Percentiles rank a stretch among this genome's conserved stretches.
These are phyloP conservation scores for Trichomonascaceae sp. DNA, from an alignment of 1,139 yeast genomes.

Conservation along the genomic window DNA sequence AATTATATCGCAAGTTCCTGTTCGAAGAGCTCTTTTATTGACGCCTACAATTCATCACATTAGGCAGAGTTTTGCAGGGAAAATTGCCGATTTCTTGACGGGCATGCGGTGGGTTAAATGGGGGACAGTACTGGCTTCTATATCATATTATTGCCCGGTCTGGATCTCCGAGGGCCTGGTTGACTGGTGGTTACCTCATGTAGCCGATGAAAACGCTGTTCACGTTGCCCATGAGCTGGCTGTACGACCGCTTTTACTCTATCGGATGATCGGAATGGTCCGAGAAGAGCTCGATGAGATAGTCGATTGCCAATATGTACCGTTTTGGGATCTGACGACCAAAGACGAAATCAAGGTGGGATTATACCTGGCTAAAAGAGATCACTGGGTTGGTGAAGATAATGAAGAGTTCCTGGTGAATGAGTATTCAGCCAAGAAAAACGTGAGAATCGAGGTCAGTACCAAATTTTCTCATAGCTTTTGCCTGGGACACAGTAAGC, in stretches of 20 bases:
- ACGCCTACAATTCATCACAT: conserved; percentile 62
- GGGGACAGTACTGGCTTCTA: conserved; percentile 10
- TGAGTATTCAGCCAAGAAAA: conserved; percentile 33
- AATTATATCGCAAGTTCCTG: conserved; percentile 12
- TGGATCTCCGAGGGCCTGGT: conserved; percentile 9
- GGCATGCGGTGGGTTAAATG: neutral
- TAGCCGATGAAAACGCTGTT: conserved; percentile 36
- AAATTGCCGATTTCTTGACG: conserved; percentile 30
- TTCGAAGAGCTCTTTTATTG: conserved; percentile 47
- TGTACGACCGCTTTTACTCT: conserved; percentile 38
- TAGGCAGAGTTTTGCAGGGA: conserved; percentile 47
- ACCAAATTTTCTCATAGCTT: conserved; percentile 48
- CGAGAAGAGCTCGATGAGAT: conserved; percentile 51
- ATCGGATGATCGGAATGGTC: conserved; percentile 52
- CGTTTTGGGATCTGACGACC: conserved; percentile 39
- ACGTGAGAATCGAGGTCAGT: conserved; percentile 31
- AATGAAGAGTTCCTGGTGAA: conserved; percentile 41
- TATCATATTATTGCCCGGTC: conserved; percentile 21
- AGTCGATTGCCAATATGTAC: conserved; percentile 33
- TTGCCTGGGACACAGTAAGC: conserved; percentile 49
- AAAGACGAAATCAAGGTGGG: conserved; percentile 38
- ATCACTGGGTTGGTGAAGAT: conserved; percentile 55
- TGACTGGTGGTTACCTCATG: conserved; percentile 13
- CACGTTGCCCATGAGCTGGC: conserved; percentile 42
- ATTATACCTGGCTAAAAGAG: conserved; percentile 51